Evolutionary conservation across 805 yeast genomes (phyloP).

Genomic region (Candida sakaeoensis): DNA sequence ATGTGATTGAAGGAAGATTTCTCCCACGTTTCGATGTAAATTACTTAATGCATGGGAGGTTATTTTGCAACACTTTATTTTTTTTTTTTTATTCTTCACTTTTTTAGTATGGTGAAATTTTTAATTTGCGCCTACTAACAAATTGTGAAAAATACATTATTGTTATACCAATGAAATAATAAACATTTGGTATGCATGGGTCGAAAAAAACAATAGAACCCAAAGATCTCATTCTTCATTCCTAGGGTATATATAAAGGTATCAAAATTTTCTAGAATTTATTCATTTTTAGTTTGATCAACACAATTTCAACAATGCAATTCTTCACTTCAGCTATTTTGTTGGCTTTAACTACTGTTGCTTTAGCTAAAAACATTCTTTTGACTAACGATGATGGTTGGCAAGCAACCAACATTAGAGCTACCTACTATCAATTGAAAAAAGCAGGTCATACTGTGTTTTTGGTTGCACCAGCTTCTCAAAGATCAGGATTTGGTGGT

Average conservation of each 20-base stretch:
- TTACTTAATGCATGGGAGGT: background rate
- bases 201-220: background rate
- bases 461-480: slow-evolving; percentile 50
- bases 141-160: background rate
- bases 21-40: background rate
- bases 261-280: background rate
- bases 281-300: background rate
- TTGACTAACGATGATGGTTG: slow-evolving; percentile 55
- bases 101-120: no score
- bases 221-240: background rate
- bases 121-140: background rate
- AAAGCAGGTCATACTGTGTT: slow-evolving; percentile 48
- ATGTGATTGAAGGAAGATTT: background rate
- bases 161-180: slow-evolving; percentile 1
- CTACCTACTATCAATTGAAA: slow-evolving; percentile 46
- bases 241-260: background rate
- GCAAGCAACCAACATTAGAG: slow-evolving; percentile 55
- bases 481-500: slow-evolving; percentile 55
- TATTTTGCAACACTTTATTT: slow-evolving; percentile 1
- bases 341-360: slow-evolving; percentile 23
- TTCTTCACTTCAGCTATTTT: slow-evolving; percentile 61
- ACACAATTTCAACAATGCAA: slow-evolving; percentile 20
- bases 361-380: slow-evolving; percentile 22
- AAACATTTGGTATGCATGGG: background rate
- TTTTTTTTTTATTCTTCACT: background rate